Percentiles rank a stretch among this genome's conserved stretches.
Conservation (phyloP, 2,329 filamentous ascomycete genomes). For the Sporothrix phasma region DNA sequence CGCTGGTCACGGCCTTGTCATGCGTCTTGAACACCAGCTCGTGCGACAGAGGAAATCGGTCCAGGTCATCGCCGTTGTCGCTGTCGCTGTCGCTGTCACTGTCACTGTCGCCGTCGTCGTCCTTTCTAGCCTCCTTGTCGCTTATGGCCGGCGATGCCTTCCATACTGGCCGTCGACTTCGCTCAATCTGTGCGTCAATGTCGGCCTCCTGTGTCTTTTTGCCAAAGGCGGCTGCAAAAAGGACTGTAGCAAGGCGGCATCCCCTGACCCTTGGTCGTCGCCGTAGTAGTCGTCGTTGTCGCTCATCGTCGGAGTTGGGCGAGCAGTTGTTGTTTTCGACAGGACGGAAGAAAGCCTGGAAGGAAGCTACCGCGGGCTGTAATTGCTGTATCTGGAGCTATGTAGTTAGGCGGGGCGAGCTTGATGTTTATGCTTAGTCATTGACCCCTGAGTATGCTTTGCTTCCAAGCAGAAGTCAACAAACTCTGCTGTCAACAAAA, state of each 20-base stretch:
- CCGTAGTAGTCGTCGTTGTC: conserved; percentile 48
- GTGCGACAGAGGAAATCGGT: conserved; percentile 87
- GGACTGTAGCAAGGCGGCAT: conserved; percentile 60
- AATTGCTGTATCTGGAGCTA: background rate
- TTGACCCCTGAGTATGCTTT: background rate
- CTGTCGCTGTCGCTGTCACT: conserved; percentile 37
- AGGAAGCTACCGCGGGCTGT: background rate
- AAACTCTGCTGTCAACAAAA: background rate
- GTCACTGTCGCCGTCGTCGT: conserved; percentile 24
- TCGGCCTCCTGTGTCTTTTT: conserved; percentile 67
- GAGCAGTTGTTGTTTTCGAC: background rate
- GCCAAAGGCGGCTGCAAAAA: conserved; percentile 76
- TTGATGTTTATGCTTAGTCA: background rate
- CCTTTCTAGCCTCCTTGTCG: conserved; percentile 13
- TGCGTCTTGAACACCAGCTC: conserved; percentile 90
- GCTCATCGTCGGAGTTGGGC: conserved; percentile 27
- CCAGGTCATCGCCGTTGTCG: conserved; percentile 61
- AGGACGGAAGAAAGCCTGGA: background rate
- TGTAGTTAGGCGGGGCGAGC: background rate
- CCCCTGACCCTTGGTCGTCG: conserved; percentile 42
- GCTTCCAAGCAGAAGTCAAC: background rate
- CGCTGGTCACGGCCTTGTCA: conserved; percentile 72
- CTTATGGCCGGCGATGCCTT: conserved; percentile 17
- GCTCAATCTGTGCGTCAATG: conserved; percentile 70
- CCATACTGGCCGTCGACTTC: conserved; percentile 53